Base-by-base conservation (phyloP, 257 asterid species). In the Leptodermis oblonga region DNA sequence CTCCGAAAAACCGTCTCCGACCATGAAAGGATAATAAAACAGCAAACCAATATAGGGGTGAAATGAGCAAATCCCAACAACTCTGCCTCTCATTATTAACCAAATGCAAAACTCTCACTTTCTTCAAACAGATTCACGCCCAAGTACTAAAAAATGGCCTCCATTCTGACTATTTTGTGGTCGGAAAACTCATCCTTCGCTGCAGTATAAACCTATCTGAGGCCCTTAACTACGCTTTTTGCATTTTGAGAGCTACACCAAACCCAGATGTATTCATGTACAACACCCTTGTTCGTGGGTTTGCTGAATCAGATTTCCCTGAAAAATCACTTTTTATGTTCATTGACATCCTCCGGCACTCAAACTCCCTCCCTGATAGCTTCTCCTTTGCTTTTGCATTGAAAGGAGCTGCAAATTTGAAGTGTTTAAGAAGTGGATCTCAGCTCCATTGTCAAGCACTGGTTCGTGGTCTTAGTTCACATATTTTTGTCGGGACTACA, bases 281-380 rank as follows among this genome's bases (percentile, higher is more conserved):
- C 84, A 92, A 90, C 77, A 76, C 95, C 64, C 82, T 92, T 67
- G 86, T 92, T 22, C 96, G 98, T 15, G 97, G 95, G n/a, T 80
- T 78, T 62, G 78, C 92, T 3, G 90, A 87, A 42, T 87, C 97
- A 2, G 85, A 80, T 14, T 56, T 75, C 0, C 96, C 98, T 34
- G 78, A 67, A 22, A 36, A 43, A 22, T 86, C 96, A 6, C 49
- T 90, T 70, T 55, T 76, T 48, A 74, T 71, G 0, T 90, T 90
- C 77, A 77, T 77, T 23, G 71, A 66, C 34, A 79, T 92, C 95
- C 81, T 86, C 54, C 62, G 76, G 65, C 51, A 68, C 69, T 76
- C 84, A 53, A 68, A 65, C 10, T 52, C 64, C 34, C 69, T 72
- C 48, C 83, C 85, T 0, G 97, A 88, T 74, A 90, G 96, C 74